Evolutionary conservation across 2,329 filamentous ascomycete genomes (phyloP).

Genomic region (Westerdykella ornata): DNA sequence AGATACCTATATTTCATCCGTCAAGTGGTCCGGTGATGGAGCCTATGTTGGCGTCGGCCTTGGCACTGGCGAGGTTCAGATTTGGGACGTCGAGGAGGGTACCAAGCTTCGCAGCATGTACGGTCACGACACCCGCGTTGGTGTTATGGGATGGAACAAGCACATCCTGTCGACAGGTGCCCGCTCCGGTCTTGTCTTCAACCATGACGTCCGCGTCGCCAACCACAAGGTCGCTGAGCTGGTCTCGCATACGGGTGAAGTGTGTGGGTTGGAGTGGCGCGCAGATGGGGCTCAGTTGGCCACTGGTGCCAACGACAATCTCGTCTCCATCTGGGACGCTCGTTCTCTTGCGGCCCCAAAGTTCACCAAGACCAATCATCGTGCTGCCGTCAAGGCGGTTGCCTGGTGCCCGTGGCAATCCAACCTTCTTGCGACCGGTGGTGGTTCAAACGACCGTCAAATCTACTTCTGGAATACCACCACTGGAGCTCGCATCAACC

Average conservation of each 20-base stretch:
- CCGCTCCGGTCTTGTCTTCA: slow-evolving; percentile 90
- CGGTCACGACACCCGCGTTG: slow-evolving; percentile 91
- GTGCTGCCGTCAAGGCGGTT: slow-evolving; percentile 94
- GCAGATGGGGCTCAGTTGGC: slow-evolving; percentile 94
- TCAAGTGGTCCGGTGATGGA: slow-evolving; percentile 97
- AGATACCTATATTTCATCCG: slow-evolving; percentile 94
- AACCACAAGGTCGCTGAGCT: slow-evolving; percentile 98
- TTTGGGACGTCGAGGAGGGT: slow-evolving; percentile 95
- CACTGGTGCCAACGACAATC: slow-evolving; percentile 96
- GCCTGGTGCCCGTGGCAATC: slow-evolving; percentile 99
- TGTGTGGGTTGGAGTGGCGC: slow-evolving; percentile 96
- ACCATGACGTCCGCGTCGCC: slow-evolving; percentile 95
- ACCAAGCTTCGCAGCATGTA: slow-evolving; percentile 98
- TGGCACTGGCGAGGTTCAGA: slow-evolving; percentile 93
- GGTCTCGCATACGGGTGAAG: slow-evolving; percentile 92
- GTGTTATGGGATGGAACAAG: slow-evolving; percentile 98
- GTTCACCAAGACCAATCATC: slow-evolving; percentile 99
- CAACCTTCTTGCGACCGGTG: slow-evolving; percentile 92
- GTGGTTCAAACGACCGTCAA: slow-evolving; percentile 91
- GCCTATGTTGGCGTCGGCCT: slow-evolving; percentile 94
- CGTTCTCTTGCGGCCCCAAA: slow-evolving; percentile 88
- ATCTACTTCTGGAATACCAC: slow-evolving; percentile 99
- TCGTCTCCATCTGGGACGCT: slow-evolving; percentile 98
- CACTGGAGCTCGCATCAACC: slow-evolving; percentile 94
- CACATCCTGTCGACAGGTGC: slow-evolving; percentile 92